Base-by-base conservation (phyloP, 805 yeast species). In the Lachancea mirantina region DNA sequence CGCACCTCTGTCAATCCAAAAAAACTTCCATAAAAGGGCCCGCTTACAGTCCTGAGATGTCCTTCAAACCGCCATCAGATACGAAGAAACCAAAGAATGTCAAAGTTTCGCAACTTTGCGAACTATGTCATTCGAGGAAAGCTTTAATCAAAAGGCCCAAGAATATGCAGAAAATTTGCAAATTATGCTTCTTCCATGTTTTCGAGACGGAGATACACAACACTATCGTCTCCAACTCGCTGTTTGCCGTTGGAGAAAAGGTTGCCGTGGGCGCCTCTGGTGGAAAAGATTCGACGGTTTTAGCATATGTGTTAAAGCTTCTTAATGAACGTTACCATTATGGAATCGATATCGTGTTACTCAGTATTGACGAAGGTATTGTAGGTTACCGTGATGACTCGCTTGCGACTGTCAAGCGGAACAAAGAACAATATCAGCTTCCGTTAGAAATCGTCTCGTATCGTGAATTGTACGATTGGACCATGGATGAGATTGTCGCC, bases 221-320 rank as follows among this genome's bases (percentile, higher is more conserved):
- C 47, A 89, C 98, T 2, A 89, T 92, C 28, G 64, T 68, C 9
- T 64, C 72, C 21, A 78, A 80, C 34, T 65, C 74, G 1, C 68
- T 92, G 29, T 92, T 92, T 49, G 56, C 74, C 15, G 67, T 62
- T 0, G 97, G 97, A 10, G 98, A 92, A 51, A 70, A 64, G 17
- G 88, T 92, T 2, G 98, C 97, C 11, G 88, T 92, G 15, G 99
- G 99, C 11, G 99, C 99, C 0, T 84, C 96, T 1, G 99, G 99
- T 16, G 99, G 99, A 33, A 92, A 92, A 50, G 99, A 92, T 56
- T 84, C 96, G 4, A 92, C 99, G 0, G 99, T 92, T 1, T 62
- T 92, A 19, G 98, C 97, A 0, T 76, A 88, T 28, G 74, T 92
- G 2, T 59, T 92, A 57, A 92, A 87, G 50, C 73, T 89, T 0